Percentiles rank a stretch among this genome's conserved stretches.
These are phyloP conservation scores for Cyanodermella asteris DNA, from an alignment of 2,329 filamentous ascomycete genomes.

Conservation along the genomic window DNA sequence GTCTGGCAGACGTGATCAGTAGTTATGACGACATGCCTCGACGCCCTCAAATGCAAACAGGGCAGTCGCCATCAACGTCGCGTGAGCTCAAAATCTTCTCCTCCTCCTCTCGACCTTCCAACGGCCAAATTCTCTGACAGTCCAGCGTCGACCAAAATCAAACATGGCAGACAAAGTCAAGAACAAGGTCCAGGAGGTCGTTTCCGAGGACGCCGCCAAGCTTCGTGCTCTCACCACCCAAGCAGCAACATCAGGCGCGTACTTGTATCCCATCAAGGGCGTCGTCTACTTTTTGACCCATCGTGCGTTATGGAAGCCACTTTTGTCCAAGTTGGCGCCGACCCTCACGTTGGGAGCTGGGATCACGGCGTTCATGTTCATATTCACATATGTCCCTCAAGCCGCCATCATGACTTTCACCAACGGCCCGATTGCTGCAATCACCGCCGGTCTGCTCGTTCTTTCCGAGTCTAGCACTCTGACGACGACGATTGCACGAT, in stretches of 20 bases:
- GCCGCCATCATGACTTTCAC: conserved; percentile 56
- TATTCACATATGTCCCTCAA: conserved; percentile 71
- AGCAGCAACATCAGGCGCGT: conserved; percentile 54
- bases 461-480: conserved; percentile 33
- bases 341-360: conserved; percentile 49
- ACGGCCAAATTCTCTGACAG: too few species aligned
- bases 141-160: too few species aligned
- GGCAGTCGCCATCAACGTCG: too few species aligned
- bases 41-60: too few species aligned
- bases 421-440: conserved; percentile 49
- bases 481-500: conserved; percentile 34
- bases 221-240: conserved; percentile 41
- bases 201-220: conserved; percentile 47
- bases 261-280: conserved; percentile 68
- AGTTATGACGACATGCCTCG: too few species aligned
- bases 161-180: conserved; percentile 27
- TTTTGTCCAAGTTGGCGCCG: conserved; percentile 32
- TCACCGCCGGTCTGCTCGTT: conserved; percentile 37
- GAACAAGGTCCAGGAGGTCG: conserved; percentile 32
- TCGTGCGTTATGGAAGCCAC: conserved; percentile 35
- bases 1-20: too few species aligned
- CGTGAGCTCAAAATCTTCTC: too few species aligned
- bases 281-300: conserved; percentile 38
- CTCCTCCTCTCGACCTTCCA: too few species aligned
- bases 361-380: conserved; percentile 64